Conservation (phyloP, 148 eudicot genomes). For the Nepenthes gracilis region DNA sequence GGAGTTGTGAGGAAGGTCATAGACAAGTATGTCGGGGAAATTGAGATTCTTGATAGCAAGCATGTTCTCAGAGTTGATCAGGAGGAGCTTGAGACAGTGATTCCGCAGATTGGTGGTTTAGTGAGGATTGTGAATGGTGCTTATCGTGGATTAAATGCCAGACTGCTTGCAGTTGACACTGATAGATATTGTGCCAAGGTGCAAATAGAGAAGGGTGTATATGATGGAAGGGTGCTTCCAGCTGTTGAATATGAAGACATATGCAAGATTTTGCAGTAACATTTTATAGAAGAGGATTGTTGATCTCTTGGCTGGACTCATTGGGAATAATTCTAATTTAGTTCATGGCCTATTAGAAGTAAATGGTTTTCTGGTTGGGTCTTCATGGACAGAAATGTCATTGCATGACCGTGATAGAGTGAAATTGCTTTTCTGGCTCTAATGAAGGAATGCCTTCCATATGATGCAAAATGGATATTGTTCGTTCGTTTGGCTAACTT, state of each 20-base stretch:
- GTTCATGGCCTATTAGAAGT: too few species aligned
- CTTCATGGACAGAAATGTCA: too few species aligned
- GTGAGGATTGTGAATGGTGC: conserved; percentile 91
- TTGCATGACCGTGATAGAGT: too few species aligned
- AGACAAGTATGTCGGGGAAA: conserved; percentile 76
- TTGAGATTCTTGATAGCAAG: conserved; percentile 82
- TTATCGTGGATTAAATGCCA: conserved; percentile 70
- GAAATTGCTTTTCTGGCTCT: too few species aligned
- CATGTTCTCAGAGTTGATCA: conserved; percentile 89
- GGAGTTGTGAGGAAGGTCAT: conserved; percentile 71
- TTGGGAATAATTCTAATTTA: too few species aligned
- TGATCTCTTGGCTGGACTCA: too few species aligned
- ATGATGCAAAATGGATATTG: too few species aligned
- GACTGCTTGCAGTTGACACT: conserved; percentile 47
- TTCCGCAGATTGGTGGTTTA: conserved; percentile 83
- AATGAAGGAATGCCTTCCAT: too few species aligned
- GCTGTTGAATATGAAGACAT: conserved; percentile 90
- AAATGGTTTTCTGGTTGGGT: too few species aligned
- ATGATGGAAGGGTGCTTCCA: conserved; percentile 75
- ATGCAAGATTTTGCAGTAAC: conserved; percentile 33
- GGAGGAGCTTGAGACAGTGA: conserved; percentile 87
- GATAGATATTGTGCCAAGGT: conserved; percentile 74
- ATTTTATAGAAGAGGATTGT: conserved; percentile 1
- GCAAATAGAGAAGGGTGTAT: conserved; percentile 79
- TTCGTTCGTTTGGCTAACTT: too few species aligned